Evolutionary conservation across 768 basidiomycete species (phyloP), one percentile per base, ranked within the genome.

Genomic region (Galerina sulciceps): DNA sequence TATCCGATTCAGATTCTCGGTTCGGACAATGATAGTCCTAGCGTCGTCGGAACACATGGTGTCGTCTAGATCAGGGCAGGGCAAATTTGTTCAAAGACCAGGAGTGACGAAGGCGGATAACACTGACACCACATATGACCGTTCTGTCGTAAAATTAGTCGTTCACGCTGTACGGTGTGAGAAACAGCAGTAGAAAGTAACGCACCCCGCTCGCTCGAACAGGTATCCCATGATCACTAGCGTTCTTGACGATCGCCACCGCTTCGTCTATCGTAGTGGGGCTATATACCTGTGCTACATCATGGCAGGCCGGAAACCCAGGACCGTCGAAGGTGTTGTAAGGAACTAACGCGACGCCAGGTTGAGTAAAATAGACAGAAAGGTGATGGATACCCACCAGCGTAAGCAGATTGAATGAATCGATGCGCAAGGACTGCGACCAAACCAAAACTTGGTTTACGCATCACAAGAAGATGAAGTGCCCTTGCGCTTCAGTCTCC

Each of bases 21-120:
- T 76, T 53, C 72, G 73, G 64, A 76, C 62, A 42, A 76, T 75
- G 15, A 74, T 58, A 18, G 75, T 75, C 31, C 66, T 64, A 0
- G 73, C 67, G 53, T 75, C 73, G 52, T 75, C 75, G 31, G 73
- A 73, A 53, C 74, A 76, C 75, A 76, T 75, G 34, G 74, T 76
- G 50, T 76, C 72, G 52, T 73, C 73, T 75, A 31, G 26, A 31
- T 31, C 26, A 4, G 26, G 26, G 26, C 26, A 45, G 14, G 53
- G 10, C 55, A 15, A 23, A 22, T 3, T 8, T 6, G 15, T n/a
- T 11, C 20, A 8, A 8, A 15, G 6, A 17, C 8, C 11, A 34
- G 36, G 4, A 5, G 10, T 26, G 11, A 17, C 26, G 2, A 43
- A 10, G 9, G 22, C 6, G 35, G 15, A 23, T 22, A 14, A 17